These are phyloP conservation scores for Eucalyptus shirleyi DNA, from an alignment of 345 rosid species.

Conservation along the genomic window DNA sequence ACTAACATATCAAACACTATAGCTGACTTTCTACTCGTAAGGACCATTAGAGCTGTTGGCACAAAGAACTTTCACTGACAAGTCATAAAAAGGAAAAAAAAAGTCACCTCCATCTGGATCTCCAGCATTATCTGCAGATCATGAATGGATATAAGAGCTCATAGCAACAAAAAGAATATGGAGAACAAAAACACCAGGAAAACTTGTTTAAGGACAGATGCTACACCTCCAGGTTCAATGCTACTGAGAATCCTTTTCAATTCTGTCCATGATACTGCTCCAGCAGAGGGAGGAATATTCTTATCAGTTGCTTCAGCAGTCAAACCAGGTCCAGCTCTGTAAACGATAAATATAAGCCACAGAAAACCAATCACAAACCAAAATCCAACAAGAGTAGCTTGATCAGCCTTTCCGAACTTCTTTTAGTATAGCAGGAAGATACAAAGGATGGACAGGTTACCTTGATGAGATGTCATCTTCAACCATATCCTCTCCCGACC, in stretches of 20 bases:
- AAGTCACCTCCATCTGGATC: constrained; percentile 75
- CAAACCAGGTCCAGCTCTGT: constrained; percentile 68
- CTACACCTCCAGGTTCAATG: constrained; percentile 57
- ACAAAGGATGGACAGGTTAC: constrained; percentile 10
- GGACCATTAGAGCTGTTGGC: not conserved
- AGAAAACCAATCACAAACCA: not conserved
- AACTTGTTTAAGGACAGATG: not conserved
- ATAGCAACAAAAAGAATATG: not conserved
- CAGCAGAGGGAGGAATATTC: constrained; percentile 73
- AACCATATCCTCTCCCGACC: constrained; percentile 37
- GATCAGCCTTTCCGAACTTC: not conserved
- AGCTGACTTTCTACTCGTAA: not conserved
- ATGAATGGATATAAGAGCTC: constrained; percentile 8
- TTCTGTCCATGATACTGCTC: constrained; percentile 84
- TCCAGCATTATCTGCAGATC: constrained; percentile 37
- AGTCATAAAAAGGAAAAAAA: not conserved
- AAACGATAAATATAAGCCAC: not conserved
- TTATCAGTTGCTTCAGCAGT: constrained; percentile 50
- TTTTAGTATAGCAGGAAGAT: not conserved
- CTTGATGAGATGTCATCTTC: constrained; percentile 86
- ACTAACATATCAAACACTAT: not conserved
- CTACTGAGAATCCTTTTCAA: constrained; percentile 85
- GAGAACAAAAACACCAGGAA: not conserved
- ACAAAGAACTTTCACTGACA: not conserved
- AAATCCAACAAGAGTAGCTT: not conserved